Conservation (phyloP, 345 rosid genomes). For the Rhodamnia rubescens region DNA sequence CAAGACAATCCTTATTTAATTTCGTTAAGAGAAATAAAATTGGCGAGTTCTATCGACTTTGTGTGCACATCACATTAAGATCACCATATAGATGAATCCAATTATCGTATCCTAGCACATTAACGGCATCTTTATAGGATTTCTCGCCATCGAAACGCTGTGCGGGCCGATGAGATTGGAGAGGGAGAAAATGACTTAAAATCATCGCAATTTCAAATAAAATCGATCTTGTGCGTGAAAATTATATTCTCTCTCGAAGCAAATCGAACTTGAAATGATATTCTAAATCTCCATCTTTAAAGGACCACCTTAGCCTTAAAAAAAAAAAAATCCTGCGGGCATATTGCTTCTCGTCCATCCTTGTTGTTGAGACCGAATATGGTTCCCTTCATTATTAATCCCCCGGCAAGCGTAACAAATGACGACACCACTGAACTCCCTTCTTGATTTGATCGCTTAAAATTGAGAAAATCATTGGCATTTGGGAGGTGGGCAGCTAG, state of each 20-base stretch:
- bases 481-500: neutral
- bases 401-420: neutral
- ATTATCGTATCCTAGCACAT: neutral
- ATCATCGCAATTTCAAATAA: neutral
- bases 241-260: neutral
- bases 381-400: neutral
- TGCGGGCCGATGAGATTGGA: neutral
- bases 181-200: neutral
- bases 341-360: neutral
- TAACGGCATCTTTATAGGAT: neutral
- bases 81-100: neutral
- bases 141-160: neutral
- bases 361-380: neutral
- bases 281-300: neutral
- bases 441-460: neutral
- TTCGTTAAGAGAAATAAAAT: neutral
- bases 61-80: neutral
- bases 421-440: neutral
- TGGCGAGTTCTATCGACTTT: neutral
- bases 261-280: neutral
- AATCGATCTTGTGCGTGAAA: neutral
- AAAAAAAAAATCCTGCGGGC: neutral
- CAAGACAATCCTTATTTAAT: neutral
- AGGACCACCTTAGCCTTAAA: neutral
- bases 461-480: neutral